Evolutionary conservation across 2,329 filamentous ascomycete genomes (phyloP).

Genomic region (Rutstroemia sp.): DNA sequence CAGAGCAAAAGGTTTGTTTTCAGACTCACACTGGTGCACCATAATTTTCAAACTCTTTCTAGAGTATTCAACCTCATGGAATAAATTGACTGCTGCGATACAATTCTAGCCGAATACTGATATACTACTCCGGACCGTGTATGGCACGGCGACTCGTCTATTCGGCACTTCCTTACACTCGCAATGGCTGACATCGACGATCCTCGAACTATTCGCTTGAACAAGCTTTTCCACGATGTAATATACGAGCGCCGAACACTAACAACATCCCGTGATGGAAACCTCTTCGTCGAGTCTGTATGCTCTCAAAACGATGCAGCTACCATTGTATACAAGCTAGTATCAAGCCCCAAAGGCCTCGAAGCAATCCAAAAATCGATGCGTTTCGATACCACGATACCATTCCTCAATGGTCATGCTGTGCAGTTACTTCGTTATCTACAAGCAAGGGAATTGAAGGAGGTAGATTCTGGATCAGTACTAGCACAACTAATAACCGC

Average conservation of each 20-base stretch:
- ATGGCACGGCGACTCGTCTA: background rate
- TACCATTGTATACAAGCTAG: slow-evolving; percentile 35
- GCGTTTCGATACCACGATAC: slow-evolving; percentile 35
- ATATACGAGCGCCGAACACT: slow-evolving; percentile 34
- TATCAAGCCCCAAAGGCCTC: slow-evolving; percentile 31
- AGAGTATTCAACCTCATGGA: no score
- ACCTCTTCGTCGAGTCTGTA: slow-evolving; percentile 42
- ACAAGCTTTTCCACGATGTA: slow-evolving; percentile 34
- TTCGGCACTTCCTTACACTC: background rate
- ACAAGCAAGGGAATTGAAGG: slow-evolving; percentile 17
- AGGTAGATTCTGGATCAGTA: slow-evolving; percentile 25
- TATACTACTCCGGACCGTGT: no score
- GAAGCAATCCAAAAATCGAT: slow-evolving; percentile 34
- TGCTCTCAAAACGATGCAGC: slow-evolving; percentile 34
- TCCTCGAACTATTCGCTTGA: slow-evolving; percentile 23
- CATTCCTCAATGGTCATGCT: slow-evolving; percentile 37
- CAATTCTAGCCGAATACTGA: no score
- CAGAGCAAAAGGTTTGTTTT: no score
- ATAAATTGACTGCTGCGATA: no score
- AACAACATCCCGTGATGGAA: slow-evolving; percentile 33
- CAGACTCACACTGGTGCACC: no score
- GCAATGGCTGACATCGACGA: slow-evolving; percentile 7
- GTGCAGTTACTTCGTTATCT: slow-evolving; percentile 32
- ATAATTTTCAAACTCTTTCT: no score
- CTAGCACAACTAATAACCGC: slow-evolving; percentile 38